phyloP scores from a whole-genome alignment of 441 rosid species.

The Euphorbia neoarborescens region DNA sequence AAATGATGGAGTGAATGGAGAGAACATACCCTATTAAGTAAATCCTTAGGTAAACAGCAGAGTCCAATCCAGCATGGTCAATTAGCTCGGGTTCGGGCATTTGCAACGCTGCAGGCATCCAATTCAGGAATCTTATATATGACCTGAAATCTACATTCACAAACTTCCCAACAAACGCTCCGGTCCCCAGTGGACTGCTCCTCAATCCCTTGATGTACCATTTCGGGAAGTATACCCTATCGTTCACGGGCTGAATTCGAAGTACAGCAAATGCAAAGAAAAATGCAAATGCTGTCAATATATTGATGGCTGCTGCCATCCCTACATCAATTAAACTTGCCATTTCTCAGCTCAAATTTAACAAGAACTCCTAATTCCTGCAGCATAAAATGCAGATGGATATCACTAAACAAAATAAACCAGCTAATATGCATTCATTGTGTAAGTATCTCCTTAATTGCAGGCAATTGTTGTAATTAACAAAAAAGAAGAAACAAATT shows the following conservation, averaged over 20 bases:
- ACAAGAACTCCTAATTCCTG: slow-evolving; percentile 4
- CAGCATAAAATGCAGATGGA: not conserved
- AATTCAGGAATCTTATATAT: slow-evolving; percentile 32
- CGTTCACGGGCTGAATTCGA: slow-evolving; percentile 48
- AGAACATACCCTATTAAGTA: slow-evolving; percentile 35
- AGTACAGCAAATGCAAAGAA: slow-evolving; percentile 38
- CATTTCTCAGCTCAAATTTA: slow-evolving; percentile 22
- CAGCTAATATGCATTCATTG: not conserved
- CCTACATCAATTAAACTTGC: slow-evolving; percentile 40
- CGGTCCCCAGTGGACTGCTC: slow-evolving; percentile 28
- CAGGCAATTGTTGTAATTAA: no score
- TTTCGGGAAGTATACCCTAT: slow-evolving; percentile 33
- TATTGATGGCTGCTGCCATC: slow-evolving; percentile 37
- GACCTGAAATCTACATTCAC: slow-evolving; percentile 41
- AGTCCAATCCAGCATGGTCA: slow-evolving; percentile 49
- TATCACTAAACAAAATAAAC: not conserved
- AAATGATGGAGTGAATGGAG: not conserved
- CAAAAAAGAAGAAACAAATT: no score
- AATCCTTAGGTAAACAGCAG: slow-evolving; percentile 45
- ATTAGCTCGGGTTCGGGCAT: slow-evolving; percentile 51
- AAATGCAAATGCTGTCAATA: slow-evolving; percentile 35
- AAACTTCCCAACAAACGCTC: slow-evolving; percentile 32
- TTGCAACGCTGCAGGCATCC: slow-evolving; percentile 49
- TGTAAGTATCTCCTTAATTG: no score
- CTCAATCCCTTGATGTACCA: slow-evolving; percentile 49